A percentile compares a stretch with the other conserved stretches of the same genome.
phyloP scores from a whole-genome alignment of 2,329 filamentous ascomycete genomes.

The Cladorrhinum sp. region DNA sequence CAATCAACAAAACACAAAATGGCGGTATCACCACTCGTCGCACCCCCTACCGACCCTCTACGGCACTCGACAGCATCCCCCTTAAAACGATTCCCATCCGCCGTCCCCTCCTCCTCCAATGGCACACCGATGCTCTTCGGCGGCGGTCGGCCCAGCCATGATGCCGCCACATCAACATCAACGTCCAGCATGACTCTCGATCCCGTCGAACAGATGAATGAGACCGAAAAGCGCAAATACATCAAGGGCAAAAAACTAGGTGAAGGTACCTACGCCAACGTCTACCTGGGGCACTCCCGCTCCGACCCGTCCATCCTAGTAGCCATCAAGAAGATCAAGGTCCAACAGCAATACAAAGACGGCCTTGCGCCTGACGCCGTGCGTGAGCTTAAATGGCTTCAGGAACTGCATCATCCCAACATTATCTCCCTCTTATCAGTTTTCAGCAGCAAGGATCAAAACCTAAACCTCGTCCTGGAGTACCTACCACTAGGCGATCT shows the following conservation, averaged over 20 bases:
- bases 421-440: constrained; percentile 91
- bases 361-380: constrained; percentile 93
- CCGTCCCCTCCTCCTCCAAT: constrained; percentile 28
- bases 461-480: constrained; percentile 92
- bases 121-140: constrained; percentile 25
- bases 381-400: constrained; percentile 91
- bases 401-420: constrained; percentile 91
- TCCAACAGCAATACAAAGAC: constrained; percentile 81
- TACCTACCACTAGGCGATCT: constrained; percentile 91
- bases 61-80: constrained; percentile 16
- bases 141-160: background rate
- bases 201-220: constrained; percentile 77
- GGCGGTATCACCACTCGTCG: background rate
- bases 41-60: background rate
- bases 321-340: constrained; percentile 91
- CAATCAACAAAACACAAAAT: constrained; percentile 1
- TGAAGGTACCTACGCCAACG: constrained; percentile 94
- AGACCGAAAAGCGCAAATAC: constrained; percentile 82
- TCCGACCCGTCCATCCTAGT: constrained; percentile 70
- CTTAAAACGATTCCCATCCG: constrained; percentile 30
- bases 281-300: constrained; percentile 82
- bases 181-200: constrained; percentile 45
- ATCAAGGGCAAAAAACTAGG: constrained; percentile 90
- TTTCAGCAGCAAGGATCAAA: constrained; percentile 94
- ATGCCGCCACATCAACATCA: constrained; percentile 7